Evolutionary conservation across 345 rosid species (phyloP), one percentile per base, ranked within the genome.

Genomic region (Nasturtium officinale): DNA sequence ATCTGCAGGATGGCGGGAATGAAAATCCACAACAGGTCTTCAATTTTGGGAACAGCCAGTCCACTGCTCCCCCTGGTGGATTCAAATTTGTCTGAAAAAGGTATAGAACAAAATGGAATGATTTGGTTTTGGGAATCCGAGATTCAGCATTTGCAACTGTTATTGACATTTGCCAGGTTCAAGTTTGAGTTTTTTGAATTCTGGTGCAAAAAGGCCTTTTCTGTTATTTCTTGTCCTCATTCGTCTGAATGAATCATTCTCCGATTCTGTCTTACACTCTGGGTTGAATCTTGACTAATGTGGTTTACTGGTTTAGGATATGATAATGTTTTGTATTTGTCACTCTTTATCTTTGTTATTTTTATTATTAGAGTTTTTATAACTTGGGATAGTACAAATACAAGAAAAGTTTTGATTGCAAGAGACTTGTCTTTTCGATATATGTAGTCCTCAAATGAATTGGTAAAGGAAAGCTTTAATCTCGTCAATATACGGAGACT

Each of bases 401-500:
- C 38, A 77, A 63, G 26, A 48, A 46, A 37, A 1, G 50, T 51
- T 57, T 58, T 65, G 80, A 48, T 65, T 48, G 50, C 62, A 57
- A 71, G 56, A 51, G n/a, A n/a, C 20, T 51, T 30, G 61, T 25
- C 46, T 60, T 60, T 30, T 30, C 43, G 8, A 42, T 56, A 63
- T 5, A 42, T 56, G 59, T 5, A 37, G 46, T 47, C 42, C n/a
- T 67, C 83, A 89, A 21, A 82, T 67, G 78, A 92, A 96, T 25
- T 85, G 86, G 29, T 74, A 75, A 50, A 92, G 92, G 61, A 91
- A 96, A 61, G 77, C 72, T 84, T 81, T 90, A 32, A 90, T 81
- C 67, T 84, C 79, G 32, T 90, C 90, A 2, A 92, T 85, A 60
- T 82, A 88, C 32, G 97, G 96, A 61, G 85, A 62, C 18, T 89